Evolutionary conservation across 331 rosid genomes (phyloP), one percentile per base, ranked within the genome.

Genomic region (Stylosanthes scabra): DNA sequence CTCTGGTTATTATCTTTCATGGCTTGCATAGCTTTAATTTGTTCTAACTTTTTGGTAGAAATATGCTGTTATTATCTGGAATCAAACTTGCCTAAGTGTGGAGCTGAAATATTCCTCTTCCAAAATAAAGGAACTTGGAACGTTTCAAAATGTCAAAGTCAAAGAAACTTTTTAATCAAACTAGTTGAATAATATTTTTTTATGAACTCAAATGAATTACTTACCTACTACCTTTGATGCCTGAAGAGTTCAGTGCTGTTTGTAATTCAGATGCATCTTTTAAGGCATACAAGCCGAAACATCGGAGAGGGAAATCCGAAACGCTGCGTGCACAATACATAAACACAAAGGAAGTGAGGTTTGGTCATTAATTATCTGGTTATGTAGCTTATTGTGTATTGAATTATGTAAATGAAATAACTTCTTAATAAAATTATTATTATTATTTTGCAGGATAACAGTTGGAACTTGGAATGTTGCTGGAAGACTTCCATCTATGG

Each of bases 391-490:
- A 65, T 71, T 31, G n/a, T n/a, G n/a, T n/a, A n/a, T n/a, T n/a
- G n/a, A n/a, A n/a, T n/a, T n/a, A 9, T 39, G 39, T 64, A 44
- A 15, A 68, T 31, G 64, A 11, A 67, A 65, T 68, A 63, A 66
- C 64, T 61, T 61, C 46, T 34, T 78, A 60, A 61, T 71, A 66
- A 79, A 66, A 58, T 77, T 76, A 45, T 78, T 83, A 71, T 63
- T 31, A 31, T 31, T 31, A 4, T 31, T 44, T 51, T 80, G 44
- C 77, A 94, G 99, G 86, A 85, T 91, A 70, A 84, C 88, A 59
- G 77, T 90, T 68, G 90, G 97, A 12, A 88, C 88, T 29, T 95
- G 99, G 97, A 95, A 95, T 83, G 99, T 91, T 28, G 99, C 86
- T 57, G 99, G 99, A 83, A 81, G 72, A 79, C 28, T 44, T 81